These are phyloP conservation scores for Spergularia azorica DNA, from an alignment of 179 eudicot genomes.

Conservation along the genomic window DNA sequence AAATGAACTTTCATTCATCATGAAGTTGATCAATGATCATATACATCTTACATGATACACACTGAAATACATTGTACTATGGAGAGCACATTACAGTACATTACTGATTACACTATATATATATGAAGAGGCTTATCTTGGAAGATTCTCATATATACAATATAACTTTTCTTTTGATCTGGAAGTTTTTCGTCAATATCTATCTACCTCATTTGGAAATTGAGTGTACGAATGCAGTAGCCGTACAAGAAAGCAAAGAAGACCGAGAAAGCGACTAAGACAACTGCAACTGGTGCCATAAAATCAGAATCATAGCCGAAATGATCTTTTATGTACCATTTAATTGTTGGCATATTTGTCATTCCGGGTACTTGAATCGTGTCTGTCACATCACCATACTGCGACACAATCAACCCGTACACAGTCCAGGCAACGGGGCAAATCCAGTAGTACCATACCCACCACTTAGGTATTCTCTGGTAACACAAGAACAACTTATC, in stretches of 20 bases:
- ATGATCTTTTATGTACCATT: conserved; percentile 50
- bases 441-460: conserved; percentile 95
- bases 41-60: conserved; percentile 16
- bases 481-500: conserved; percentile 4
- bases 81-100: conserved; percentile 6
- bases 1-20: conserved; percentile 2
- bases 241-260: conserved; percentile 80
- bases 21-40: neutral
- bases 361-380: conserved; percentile 51
- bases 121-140: conserved; percentile 14
- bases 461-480: conserved; percentile 89
- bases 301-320: conserved; percentile 70
- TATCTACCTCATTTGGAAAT: conserved; percentile 77
- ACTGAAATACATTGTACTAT: neutral
- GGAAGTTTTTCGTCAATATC: neutral
- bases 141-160: conserved; percentile 27
- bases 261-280: conserved; percentile 61
- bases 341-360: conserved; percentile 43
- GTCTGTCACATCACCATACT: conserved; percentile 63
- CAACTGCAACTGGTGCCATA: conserved; percentile 74
- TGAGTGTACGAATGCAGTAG: conserved; percentile 60
- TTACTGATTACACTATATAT: neutral
- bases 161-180: conserved; percentile 14
- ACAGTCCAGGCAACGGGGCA: conserved; percentile 97
- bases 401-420: conserved; percentile 81